Base-by-base conservation (phyloP, 306 rosid species). In the Fragaria iinumae region DNA sequence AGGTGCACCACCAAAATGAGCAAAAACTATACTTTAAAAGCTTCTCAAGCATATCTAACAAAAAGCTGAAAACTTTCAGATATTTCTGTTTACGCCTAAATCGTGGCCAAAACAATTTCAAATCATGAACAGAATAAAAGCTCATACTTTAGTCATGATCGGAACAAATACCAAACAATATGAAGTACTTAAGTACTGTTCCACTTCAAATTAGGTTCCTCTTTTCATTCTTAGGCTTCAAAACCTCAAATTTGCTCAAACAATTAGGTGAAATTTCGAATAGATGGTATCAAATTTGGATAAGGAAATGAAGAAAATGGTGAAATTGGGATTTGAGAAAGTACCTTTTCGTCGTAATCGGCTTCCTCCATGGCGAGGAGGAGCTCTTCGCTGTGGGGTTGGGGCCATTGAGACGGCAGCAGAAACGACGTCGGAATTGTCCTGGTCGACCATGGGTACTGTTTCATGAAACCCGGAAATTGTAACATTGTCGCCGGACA, bases 391-490 rank as follows among this genome's bases (percentile, higher is more conserved):
- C 80, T 92, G 20, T 92, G 97, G 50, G 96, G 91, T 34, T 89
- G 98, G 8, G 97, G 96, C 96, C 96, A 95, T 59, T 95, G 98
- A 57, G 93, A 87, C 8, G 97, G 98, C 12, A 92, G 84, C 76
- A 89, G 55, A 86, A 83, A 87, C 82, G 97, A 92, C 77, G 99
- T 83, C 84, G 97, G 97, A 83, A 92, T 88, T 11, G 82, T 89
- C 81, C 84, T 86, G 20, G 92, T 87, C 71, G 97, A 90, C 84
- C 90, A 82, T 9, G 96, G 93, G 74, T 84, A 90, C 74, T 95
- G 97, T 21, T 87, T 95, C 97, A 92, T 90, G 86, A 87, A 95
- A 23, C 93, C 97, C 69, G 99, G 99, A 11, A 92, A 92, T 88
- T 90, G 99, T 43, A 92, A 83, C 99, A 94, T 94, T 45, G 60